These are phyloP conservation scores for Thalassiosira mediterranea DNA, from an alignment of 352 stramenopile species.

Conservation along the genomic window DNA sequence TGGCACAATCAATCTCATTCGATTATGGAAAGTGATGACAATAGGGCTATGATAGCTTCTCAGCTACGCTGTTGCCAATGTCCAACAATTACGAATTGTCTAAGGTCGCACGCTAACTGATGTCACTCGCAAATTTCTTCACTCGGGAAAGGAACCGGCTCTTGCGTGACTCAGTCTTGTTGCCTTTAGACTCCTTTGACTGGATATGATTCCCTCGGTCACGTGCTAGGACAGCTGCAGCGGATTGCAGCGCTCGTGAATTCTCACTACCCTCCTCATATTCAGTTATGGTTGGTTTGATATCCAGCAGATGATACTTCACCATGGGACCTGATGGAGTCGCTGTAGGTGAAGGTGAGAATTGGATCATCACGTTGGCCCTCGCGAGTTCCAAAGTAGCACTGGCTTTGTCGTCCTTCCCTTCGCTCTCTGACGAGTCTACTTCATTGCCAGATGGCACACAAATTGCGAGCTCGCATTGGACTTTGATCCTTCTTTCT, in stretches of 20 bases:
- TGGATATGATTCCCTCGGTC: conserved; percentile 43
- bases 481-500: conserved; percentile 48
- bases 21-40: too few relatives aligned
- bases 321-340: conserved; percentile 51
- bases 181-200: neutral
- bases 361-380: conserved; percentile 47
- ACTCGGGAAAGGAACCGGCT: conserved; percentile 23
- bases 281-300: conserved; percentile 36
- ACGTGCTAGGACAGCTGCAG: conserved; percentile 34
- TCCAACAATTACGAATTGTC: too few relatives aligned
- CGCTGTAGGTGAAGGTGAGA: conserved; percentile 46
- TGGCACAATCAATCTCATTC: too few relatives aligned
- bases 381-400: conserved; percentile 45
- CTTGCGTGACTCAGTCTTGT: conserved; percentile 5
- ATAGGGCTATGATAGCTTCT: too few relatives aligned
- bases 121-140: conserved; percentile 24
- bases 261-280: conserved; percentile 38
- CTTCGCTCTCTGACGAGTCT: conserved; percentile 15
- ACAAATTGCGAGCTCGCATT: conserved; percentile 52
- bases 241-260: conserved; percentile 26
- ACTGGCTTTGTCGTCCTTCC: conserved; percentile 30
- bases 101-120: too few relatives aligned
- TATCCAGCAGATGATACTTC: conserved; percentile 51
- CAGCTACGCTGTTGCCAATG: too few relatives aligned
- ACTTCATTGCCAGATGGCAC: conserved; percentile 39